Evolutionary conservation across 768 basidiomycete species (phyloP), one percentile per base, ranked within the genome.

Genomic region (Mycena capillaripes): DNA sequence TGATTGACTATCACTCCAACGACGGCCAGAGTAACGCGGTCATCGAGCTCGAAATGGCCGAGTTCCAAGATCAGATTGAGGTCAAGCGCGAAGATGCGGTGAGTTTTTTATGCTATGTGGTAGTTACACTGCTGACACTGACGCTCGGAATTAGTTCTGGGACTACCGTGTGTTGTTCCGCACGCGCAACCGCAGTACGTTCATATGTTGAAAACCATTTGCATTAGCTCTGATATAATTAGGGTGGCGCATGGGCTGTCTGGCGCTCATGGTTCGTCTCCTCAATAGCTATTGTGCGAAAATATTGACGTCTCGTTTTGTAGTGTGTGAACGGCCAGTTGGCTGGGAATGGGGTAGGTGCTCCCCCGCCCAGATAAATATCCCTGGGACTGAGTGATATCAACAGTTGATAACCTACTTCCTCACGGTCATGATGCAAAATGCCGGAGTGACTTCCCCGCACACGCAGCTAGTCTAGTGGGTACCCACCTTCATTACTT

Each of bases 241-340:
- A 76, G 75, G 77, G 53, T 79, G 78, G 78, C 70, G 78, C n/a
- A 79, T 79, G 78, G 38, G 73, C 17, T 78, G 76, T 40, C 68
- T 79, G 19, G 19, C 73, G 3, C 71, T 79, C 48, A 79, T 79
- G 78, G 76, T 75, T 34, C 16, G 71, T 60, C 4, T 44, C 2
- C 27, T 10, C 32, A 32, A 10, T 12, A 14, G 2, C 5, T 29
- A 10, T 6, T 19, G 19, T 30, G 46, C 2, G 30, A 9, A 23
- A 9, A 4, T 4, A 12, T 0, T 36, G 25, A 34, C 56, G 17
- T 11, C 50, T 0, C 56, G 16, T 5, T 21, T 10, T 14, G 5
- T 23, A 72, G 71, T 75, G 74, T 75, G 46, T 78, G 48, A 79
- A 79, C 62, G 78, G 78, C 46, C 78, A 79, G 50, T 62, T 79